Percentiles rank a stretch among this genome's conserved stretches.
Conservation (phyloP, 2,329 filamentous ascomycete genomes). For the Mycosphaerella arachidis region DNA sequence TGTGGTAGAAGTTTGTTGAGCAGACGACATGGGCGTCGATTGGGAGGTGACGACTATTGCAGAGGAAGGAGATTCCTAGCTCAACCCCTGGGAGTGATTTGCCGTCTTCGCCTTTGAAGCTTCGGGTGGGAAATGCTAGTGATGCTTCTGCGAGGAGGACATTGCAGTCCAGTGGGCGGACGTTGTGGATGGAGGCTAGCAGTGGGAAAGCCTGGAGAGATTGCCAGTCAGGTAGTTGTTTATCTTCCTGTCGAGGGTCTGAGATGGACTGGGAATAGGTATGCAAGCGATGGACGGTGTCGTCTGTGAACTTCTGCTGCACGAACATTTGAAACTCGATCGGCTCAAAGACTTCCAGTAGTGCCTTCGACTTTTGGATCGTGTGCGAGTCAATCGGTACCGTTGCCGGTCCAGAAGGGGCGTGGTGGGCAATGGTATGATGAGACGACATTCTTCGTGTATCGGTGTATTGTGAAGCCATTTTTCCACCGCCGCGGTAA, state of each 20-base stretch:
- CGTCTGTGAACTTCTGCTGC: conserved; percentile 31
- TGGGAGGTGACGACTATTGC: conserved; percentile 23
- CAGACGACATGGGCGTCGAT: conserved; percentile 20
- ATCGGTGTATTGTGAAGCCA: background rate
- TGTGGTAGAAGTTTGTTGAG: conserved; percentile 25
- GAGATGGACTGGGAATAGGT: conserved; percentile 36
- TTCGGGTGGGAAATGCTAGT: conserved; percentile 38
- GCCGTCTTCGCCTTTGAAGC: conserved; percentile 32
- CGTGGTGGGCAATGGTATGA: conserved; percentile 13
- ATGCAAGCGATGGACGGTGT: conserved; percentile 31
- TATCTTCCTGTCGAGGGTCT: conserved; percentile 28
- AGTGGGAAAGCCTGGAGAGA: conserved; percentile 33
- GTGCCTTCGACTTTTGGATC: conserved; percentile 18
- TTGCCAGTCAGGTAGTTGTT: conserved; percentile 31
- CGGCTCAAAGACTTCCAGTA: conserved; percentile 28
- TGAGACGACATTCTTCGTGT: conserved; percentile 22
- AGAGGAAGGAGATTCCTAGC: conserved; percentile 31
- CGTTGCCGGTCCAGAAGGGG: conserved; percentile 1
- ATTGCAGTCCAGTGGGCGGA: conserved; percentile 30
- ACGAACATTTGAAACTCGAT: conserved; percentile 41
- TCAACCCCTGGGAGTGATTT: conserved; percentile 33
- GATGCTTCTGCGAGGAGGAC: conserved; percentile 41
- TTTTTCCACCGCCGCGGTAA: conserved; percentile 9
- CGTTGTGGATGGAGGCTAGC: conserved; percentile 24
- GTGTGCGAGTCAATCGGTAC: conserved; percentile 2